A percentile compares a stretch with the other conserved stretches of the same genome.
Evolutionary conservation across 805 yeast species (phyloP).

Genomic region (Suhomyces kilbournensis): DNA sequence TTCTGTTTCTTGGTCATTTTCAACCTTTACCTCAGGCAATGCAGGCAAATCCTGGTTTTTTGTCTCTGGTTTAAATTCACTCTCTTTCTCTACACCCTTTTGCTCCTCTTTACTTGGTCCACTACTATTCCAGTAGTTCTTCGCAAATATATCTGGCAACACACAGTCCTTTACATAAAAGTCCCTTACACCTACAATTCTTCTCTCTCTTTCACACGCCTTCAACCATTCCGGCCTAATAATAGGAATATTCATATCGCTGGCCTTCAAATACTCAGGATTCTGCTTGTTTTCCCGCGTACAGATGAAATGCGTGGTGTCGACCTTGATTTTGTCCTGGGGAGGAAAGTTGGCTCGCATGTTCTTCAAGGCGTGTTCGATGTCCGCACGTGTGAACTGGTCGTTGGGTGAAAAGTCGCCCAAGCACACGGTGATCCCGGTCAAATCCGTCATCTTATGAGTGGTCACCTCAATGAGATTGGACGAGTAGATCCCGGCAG

Average conservation of each 20-base stretch:
- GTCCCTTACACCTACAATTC: constrained; percentile 90
- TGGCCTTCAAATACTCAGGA: constrained; percentile 74
- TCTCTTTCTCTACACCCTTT: no score
- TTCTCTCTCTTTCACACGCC: constrained; percentile 85
- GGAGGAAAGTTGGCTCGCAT: constrained; percentile 78
- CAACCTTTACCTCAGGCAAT: not conserved
- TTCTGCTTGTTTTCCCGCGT: constrained; percentile 55
- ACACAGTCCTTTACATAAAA: constrained; percentile 63
- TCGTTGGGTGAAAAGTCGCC: constrained; percentile 71
- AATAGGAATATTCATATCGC: constrained; percentile 83
- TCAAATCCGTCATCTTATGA: constrained; percentile 92
- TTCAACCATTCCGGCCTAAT: constrained; percentile 96
- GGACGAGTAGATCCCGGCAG: constrained; percentile 82
- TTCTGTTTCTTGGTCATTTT: not conserved
- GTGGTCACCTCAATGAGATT: constrained; percentile 70
- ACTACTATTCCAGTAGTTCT: constrained; percentile 40
- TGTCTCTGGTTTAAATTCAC: not conserved
- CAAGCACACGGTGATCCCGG: constrained; percentile 87
- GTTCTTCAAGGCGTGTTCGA: constrained; percentile 56
- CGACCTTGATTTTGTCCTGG: constrained; percentile 71
- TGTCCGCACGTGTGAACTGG: constrained; percentile 45
- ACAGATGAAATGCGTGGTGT: constrained; percentile 93
- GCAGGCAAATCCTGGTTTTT: not conserved
- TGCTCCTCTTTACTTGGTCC: not conserved
- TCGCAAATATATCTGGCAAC: constrained; percentile 42